These are phyloP conservation scores for Ascochyta koolunga DNA, from an alignment of 2,329 filamentous ascomycete genomes.

Conservation along the genomic window DNA sequence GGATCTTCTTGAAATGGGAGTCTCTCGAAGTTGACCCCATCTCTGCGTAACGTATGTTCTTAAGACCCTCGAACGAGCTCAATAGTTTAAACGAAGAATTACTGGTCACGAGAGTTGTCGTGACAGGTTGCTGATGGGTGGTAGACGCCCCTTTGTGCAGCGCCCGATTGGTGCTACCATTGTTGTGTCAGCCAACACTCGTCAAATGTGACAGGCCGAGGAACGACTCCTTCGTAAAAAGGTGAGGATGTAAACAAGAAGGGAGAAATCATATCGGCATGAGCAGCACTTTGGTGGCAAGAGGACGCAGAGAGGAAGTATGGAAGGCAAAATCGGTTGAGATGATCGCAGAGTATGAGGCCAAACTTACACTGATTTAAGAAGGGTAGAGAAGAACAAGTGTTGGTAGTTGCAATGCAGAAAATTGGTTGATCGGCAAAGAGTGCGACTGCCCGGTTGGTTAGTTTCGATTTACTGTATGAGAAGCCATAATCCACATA, in stretches of 20 bases:
- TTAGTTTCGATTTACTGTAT: neutral
- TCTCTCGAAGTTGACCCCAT: slow-evolving; percentile 47
- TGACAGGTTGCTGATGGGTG: slow-evolving; percentile 9
- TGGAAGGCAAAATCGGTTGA: neutral
- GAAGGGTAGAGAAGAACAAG: neutral
- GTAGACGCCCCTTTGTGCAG: slow-evolving; percentile 31
- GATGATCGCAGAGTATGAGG: neutral
- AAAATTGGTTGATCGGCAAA: slow-evolving; percentile 7
- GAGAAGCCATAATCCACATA: neutral
- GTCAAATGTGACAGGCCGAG: neutral
- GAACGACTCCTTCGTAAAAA: neutral
- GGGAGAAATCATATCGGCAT: neutral
- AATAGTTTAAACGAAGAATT: neutral
- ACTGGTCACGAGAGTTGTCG: too few relatives aligned
- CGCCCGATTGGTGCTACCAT: slow-evolving; percentile 37
- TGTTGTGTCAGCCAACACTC: slow-evolving; percentile 31
- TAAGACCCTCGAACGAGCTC: neutral
- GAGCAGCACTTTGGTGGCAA: neutral
- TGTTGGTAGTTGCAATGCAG: neutral
- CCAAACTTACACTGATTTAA: slow-evolving; percentile 3
- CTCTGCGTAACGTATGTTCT: slow-evolving; percentile 20
- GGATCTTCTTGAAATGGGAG: slow-evolving; percentile 77
- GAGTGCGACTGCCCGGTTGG: slow-evolving; percentile 6
- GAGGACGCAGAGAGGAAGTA: neutral
- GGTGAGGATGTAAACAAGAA: neutral